Evolutionary conservation across 2,329 filamentous ascomycete genomes (phyloP), one percentile per base, ranked within the genome.

Genomic region (Metarhizium brunneum): DNA sequence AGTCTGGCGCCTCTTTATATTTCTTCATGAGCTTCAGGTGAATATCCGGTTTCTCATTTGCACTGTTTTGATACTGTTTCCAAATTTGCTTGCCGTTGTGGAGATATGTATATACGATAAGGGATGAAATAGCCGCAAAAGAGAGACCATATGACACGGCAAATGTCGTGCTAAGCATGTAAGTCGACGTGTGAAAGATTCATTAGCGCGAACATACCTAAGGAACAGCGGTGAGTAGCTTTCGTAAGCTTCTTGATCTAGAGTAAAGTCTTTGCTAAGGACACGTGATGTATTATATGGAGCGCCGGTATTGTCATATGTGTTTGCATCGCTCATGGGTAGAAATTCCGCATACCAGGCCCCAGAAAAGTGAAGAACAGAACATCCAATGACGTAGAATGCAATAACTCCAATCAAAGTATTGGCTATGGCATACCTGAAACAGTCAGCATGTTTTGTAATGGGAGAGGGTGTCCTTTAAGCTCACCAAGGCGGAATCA

Each of bases 351-450:
- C 76, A 62, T 84, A 88, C 82, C 85, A 90, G 0, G 76, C 71
- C 10, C 83, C 82, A 6, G 74, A 79, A 64, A 84, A 91, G 65
- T 90, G 86, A 18, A 90, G 69, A 5, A 77, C 71, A 0, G 79
- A 73, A 1, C 81, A 75, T 3, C 78, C 69, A n/a, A 87, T 67
- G 56, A 88, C 77, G 64, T 82, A 88, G 65, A 87, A 88, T 1
- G 79, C 30, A 1, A 87, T 73, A 32, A 88, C 80, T 16, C 86
- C 86, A 38, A 88, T 81, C 45, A 87, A 67, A 0, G 84, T 88
- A 64, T 90, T 90, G 56, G 83, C 85, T 60, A 89, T 89, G 8
- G 85, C 86, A 65, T 85, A 82, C 83, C 78, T 80, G 20, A 7
- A 32, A 16, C n/a, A 40, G n/a, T 18, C 18, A 43, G 18, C 18